Percentiles rank a stretch among this genome's conserved stretches.
These are phyloP conservation scores for Phlebopus sp. DNA, from an alignment of 1,284 basidiomycete species.

Conservation along the genomic window DNA sequence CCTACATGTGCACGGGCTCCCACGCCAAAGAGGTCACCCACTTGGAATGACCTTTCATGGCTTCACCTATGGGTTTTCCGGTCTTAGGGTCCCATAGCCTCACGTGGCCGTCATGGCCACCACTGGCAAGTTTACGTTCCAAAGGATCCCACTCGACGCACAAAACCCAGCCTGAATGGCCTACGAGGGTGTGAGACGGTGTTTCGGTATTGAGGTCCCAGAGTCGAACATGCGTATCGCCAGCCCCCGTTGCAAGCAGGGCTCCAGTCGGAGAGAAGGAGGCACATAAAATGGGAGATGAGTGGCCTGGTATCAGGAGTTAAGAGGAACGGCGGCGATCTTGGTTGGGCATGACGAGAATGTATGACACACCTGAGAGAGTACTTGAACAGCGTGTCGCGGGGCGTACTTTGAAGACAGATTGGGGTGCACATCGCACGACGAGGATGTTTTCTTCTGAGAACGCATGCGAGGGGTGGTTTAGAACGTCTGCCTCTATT, in stretches of 20 bases:
- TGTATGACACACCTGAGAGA: slow-evolving; percentile 61
- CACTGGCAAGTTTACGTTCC: slow-evolving; percentile 88
- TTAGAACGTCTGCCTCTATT: slow-evolving; percentile 76
- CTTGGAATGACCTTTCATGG: slow-evolving; percentile 89
- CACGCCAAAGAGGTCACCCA: slow-evolving; percentile 97
- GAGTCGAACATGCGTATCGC: slow-evolving; percentile 89
- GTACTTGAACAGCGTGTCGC: slow-evolving; percentile 93
- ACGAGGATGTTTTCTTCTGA: slow-evolving; percentile 86
- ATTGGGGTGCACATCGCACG: slow-evolving; percentile 90
- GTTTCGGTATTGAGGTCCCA: slow-evolving; percentile 96
- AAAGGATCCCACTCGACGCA: slow-evolving; percentile 97
- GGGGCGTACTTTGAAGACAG: slow-evolving; percentile 91
- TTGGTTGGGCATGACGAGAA: slow-evolving; percentile 5
- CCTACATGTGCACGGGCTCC: slow-evolving; percentile 91
- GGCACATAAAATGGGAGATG: slow-evolving; percentile 92
- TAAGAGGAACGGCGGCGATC: slow-evolving; percentile 3
- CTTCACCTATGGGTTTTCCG: slow-evolving; percentile 81
- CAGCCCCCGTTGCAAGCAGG: slow-evolving; percentile 91
- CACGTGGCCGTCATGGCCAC: slow-evolving; percentile 88
- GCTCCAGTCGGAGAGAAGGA: slow-evolving; percentile 93
- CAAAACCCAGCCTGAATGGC: slow-evolving; percentile 94
- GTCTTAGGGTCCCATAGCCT: slow-evolving; percentile 89
- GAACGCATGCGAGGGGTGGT: slow-evolving; percentile 67
- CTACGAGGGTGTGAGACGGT: slow-evolving; percentile 83
- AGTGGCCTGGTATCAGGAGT: slow-evolving; percentile 61